These are phyloP conservation scores for Coccomyxa sp. DNA, from an alignment of 139 green algal species.

Conservation along the genomic window DNA sequence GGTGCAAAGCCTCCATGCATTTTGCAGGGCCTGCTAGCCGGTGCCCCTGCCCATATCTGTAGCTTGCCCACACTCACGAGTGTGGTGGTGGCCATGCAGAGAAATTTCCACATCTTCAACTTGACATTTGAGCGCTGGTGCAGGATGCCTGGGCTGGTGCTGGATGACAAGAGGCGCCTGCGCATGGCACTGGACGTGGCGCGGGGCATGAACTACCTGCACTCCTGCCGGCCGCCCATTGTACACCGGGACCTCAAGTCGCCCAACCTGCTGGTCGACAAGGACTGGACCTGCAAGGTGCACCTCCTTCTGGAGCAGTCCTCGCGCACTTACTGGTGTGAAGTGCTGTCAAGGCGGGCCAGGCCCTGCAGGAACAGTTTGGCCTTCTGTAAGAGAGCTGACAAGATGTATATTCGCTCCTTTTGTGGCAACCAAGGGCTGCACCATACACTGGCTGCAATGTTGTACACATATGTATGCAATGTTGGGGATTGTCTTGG, in stretches of 20 bases:
- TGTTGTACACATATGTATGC: no score
- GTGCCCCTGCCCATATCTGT: no score
- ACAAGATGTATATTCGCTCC: neutral
- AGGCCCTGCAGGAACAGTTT: neutral
- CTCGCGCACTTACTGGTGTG: neutral
- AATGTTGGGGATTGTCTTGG: no score
- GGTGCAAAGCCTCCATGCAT: no score
- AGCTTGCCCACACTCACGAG: no score
- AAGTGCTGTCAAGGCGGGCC: neutral
- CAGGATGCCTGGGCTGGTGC: neutral
- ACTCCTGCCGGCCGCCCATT: conserved; percentile 65
- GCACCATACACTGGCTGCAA: neutral
- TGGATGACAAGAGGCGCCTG: conserved; percentile 60
- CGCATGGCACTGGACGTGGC: conserved; percentile 82
- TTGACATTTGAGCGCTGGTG: no score
- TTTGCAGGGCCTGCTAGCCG: no score
- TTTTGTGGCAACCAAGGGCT: neutral
- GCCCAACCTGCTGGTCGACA: conserved; percentile 74
- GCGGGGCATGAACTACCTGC: conserved; percentile 70
- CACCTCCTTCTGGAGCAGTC: neutral
- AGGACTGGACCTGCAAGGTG: conserved; percentile 86
- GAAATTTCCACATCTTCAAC: no score
- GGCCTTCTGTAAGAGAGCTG: neutral
- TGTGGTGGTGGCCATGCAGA: no score
- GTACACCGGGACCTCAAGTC: conserved; percentile 79